A percentile compares a stretch with the other conserved stretches of the same genome.
Evolutionary conservation across 352 stramenopile genomes (phyloP).

Genomic region (Albugo laibachii): DNA sequence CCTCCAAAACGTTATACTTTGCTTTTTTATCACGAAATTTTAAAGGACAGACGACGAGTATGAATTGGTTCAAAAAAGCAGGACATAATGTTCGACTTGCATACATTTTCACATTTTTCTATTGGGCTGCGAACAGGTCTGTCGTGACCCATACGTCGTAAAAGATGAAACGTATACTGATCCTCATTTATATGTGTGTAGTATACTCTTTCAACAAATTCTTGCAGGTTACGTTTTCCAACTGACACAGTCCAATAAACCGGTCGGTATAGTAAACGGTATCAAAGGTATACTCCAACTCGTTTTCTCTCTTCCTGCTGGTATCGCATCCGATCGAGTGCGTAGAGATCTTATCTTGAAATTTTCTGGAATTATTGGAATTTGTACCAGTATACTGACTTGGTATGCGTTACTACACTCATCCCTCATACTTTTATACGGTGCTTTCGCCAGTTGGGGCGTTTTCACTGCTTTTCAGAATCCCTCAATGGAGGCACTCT

Average conservation of each 20-base stretch:
- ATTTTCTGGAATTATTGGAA: slow-evolving; percentile 28
- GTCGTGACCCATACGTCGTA: too few species aligned
- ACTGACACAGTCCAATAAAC: slow-evolving; percentile 48
- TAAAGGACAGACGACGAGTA: too few species aligned
- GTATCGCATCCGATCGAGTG: slow-evolving; percentile 43
- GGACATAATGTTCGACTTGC: slow-evolving; percentile 37
- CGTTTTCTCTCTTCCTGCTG: slow-evolving; percentile 39
- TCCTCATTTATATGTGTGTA: neutral
- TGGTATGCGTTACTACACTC: slow-evolving; percentile 28
- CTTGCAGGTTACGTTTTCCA: slow-evolving; percentile 60
- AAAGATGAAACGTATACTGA: neutral
- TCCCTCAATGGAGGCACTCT: slow-evolving; percentile 47
- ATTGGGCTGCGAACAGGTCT: slow-evolving; percentile 43
- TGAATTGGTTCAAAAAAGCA: too few species aligned
- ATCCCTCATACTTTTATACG: slow-evolving; percentile 26
- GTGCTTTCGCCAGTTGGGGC: slow-evolving; percentile 42
- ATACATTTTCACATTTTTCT: slow-evolving; percentile 60
- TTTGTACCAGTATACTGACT: slow-evolving; percentile 24
- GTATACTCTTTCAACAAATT: slow-evolving; percentile 63
- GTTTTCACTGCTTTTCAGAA: slow-evolving; percentile 46
- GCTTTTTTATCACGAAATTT: too few species aligned
- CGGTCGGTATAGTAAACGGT: slow-evolving; percentile 61
- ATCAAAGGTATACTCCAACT: slow-evolving; percentile 68
- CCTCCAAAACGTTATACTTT: too few species aligned
- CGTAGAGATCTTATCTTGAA: slow-evolving; percentile 47